These are phyloP conservation scores for Sphaerulina populicola DNA, from an alignment of 2,329 filamentous ascomycete species.

Conservation along the genomic window DNA sequence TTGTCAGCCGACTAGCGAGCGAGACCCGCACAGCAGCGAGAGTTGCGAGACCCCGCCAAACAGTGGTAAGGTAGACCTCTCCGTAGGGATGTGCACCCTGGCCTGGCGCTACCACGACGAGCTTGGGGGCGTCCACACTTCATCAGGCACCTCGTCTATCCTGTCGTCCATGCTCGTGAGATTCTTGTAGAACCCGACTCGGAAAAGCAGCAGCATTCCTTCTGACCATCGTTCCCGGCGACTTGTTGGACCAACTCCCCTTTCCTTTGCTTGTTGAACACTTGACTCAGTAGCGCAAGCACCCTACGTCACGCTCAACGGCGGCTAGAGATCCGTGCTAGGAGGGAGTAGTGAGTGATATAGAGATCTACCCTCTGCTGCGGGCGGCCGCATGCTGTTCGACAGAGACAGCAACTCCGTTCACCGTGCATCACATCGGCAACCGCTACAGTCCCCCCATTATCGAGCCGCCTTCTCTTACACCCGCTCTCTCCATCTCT, in stretches of 20 bases:
- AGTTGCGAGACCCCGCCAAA: conserved; percentile 7
- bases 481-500: not conserved
- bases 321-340: conserved; percentile 4
- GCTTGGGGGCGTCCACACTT: not conserved
- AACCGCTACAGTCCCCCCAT: not conserved
- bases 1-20: not conserved
- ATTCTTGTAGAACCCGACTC: not conserved
- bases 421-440: not conserved
- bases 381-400: not conserved
- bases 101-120: conserved; percentile 2
- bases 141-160: not conserved
- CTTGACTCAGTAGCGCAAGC: conserved; percentile 4
- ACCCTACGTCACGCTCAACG: conserved; percentile 9
- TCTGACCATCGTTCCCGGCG: not conserved
- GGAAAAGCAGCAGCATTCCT: not conserved
- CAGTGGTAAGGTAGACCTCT: not conserved
- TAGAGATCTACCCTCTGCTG: not conserved
- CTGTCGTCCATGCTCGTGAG: not conserved
- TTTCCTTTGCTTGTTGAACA: not conserved
- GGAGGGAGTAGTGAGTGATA: conserved; percentile 2
- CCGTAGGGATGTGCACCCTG: conserved; percentile 1
- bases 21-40: conserved; percentile 5
- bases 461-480: not conserved
- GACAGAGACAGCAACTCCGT: not conserved
- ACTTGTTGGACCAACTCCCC: not conserved